Evolutionary conservation across 139 green algal species (phyloP).

Genomic region (Chlorella sp.): DNA sequence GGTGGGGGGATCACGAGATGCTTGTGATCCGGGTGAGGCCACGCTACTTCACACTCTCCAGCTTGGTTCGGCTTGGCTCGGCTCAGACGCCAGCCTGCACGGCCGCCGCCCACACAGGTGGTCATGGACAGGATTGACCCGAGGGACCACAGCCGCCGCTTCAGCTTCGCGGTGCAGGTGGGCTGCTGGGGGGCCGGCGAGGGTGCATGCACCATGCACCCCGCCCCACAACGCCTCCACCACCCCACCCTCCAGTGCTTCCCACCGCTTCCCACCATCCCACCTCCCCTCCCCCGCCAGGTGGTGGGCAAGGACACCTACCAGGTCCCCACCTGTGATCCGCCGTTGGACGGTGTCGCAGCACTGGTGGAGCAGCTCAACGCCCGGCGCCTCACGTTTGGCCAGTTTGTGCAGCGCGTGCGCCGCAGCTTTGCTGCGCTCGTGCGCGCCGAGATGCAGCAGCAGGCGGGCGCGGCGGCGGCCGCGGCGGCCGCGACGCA

Average conservation of each 20-base stretch:
- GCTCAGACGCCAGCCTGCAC: not conserved
- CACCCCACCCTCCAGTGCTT: too few species aligned
- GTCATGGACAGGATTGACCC: slow-evolving; percentile 3
- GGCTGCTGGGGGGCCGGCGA: too few species aligned
- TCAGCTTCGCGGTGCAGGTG: slow-evolving; percentile 23
- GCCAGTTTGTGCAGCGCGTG: slow-evolving; percentile 30
- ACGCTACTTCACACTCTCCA: not conserved
- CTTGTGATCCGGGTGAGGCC: not conserved
- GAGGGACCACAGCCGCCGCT: not conserved
- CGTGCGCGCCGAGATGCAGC: not conserved
- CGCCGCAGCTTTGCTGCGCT: slow-evolving; percentile 18
- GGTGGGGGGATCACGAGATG: too few species aligned
- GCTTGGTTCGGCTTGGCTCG: not conserved
- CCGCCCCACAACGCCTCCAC: too few species aligned
- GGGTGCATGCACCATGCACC: too few species aligned
- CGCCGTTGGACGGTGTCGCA: not conserved
- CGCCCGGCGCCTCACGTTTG: slow-evolving; percentile 14
- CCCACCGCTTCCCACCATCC: too few species aligned
- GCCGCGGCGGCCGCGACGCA: not conserved
- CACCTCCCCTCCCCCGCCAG: too few species aligned
- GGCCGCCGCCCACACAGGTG: not conserved
- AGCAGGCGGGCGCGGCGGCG: not conserved
- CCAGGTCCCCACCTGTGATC: not conserved
- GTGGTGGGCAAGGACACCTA: slow-evolving; percentile 16
- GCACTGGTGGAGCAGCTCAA: slow-evolving; percentile 22